Evolutionary conservation across 1,139 yeast genomes (phyloP).

Genomic region (Taiozyma sp.): DNA sequence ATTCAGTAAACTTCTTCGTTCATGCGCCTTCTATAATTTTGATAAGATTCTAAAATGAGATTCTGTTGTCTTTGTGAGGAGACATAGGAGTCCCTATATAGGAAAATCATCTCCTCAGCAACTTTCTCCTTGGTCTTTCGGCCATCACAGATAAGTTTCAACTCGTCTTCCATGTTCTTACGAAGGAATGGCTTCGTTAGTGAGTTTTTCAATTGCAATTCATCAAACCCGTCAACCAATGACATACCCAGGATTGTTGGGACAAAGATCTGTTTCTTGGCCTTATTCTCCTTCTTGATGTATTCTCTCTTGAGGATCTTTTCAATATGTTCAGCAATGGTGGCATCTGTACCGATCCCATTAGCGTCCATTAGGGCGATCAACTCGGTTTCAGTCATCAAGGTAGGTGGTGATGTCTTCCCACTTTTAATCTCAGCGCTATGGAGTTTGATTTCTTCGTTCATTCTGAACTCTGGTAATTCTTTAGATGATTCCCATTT

Average conservation of each 20-base stretch:
- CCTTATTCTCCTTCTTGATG: conserved; percentile 43
- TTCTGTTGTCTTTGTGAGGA: conserved; percentile 16
- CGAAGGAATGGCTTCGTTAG: conserved; percentile 87
- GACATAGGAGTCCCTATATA: conserved; percentile 49
- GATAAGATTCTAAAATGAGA: conserved; percentile 15
- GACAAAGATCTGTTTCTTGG: conserved; percentile 41
- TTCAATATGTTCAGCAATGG: conserved; percentile 96
- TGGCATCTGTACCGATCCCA: conserved; percentile 98
- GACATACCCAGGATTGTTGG: conserved; percentile 89
- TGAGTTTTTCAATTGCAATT: conserved; percentile 68
- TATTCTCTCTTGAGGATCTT: conserved; percentile 68
- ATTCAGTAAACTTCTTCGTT: conserved; percentile 4
- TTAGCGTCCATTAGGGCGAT: conserved; percentile 94
- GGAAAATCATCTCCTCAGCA: conserved; percentile 44
- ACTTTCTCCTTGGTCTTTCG: conserved; percentile 47
- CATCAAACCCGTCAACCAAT: conserved; percentile 82
- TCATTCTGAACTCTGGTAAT: conserved; percentile 58
- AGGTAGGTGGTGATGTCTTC: conserved; percentile 71
- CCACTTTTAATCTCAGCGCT: conserved; percentile 65
- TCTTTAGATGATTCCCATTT: conserved; percentile 69
- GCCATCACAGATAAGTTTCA: conserved; percentile 70
- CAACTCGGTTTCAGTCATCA: conserved; percentile 87
- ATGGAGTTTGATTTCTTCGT: conserved; percentile 49
- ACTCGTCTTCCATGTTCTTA: conserved; percentile 62
- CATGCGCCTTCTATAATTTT: conserved; percentile 13